Evolutionary conservation across 352 stramenopile species (phyloP), one percentile per base, ranked within the genome.

Genomic region (Globisporangium parvum): DNA sequence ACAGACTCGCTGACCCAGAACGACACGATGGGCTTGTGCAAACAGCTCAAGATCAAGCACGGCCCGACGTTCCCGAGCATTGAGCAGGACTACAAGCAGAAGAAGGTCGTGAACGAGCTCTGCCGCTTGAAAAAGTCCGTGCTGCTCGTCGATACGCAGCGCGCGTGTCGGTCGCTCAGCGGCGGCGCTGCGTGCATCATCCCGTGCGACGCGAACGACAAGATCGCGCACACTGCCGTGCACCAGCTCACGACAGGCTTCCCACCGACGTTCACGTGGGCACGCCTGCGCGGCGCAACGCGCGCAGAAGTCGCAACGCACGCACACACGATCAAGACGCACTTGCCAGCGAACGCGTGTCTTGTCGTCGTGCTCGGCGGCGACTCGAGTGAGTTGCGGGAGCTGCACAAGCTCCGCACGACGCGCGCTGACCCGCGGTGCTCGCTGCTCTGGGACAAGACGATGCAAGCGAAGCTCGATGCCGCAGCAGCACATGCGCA

Each of bases 231-330:
- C 12, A 75, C 68, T 4, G 75, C 90, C 33, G 59, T 88, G 15
- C 75, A 92, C 58, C 84, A 94, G 63, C 67, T 94, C 52, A 91
- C 81, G 15, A 92, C 84, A 20, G 84, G 84, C 6, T 91, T 88
- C 58, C 81, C 84, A 20, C 84, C 84, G 12, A 73, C 85, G 53
- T 77, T 94, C 44, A 94, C 84, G 3, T 94, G 84, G 84, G 75
- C 75, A 15, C 71, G 80, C 17, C 57, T 88, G 44, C 77, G 78
- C 8, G 65, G 65, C 1, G 68, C 71, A 4, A 70, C 66, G 20
- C 77, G 76, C 5, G 65, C 62, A 0, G 79, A 88, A 45, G 60
- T 89, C 20, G 45, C 67, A 17, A 50, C 42, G 39, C 61, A 71
- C 50, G 58, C 73, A 12, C 53, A 65, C 41, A 39, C 67, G 46